Evolutionary conservation across 106 monocot genomes (phyloP).

Genomic region (Platanthera guangdongensis): DNA sequence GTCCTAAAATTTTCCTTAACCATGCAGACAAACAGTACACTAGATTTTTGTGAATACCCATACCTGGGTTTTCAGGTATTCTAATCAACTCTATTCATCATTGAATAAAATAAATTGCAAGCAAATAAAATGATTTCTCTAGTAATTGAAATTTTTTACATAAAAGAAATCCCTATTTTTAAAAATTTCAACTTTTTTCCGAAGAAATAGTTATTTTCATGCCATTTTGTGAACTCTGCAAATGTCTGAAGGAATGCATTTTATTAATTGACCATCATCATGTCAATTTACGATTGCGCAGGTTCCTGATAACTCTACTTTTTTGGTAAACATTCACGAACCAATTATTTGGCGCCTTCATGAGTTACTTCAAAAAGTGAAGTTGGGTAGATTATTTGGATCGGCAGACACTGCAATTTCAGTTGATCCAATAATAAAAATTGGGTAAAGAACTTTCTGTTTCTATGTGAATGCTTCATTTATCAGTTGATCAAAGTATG

Average conservation of each 20-base stretch:
- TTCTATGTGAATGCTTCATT: background rate
- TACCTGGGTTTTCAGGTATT: slow-evolving; percentile 80
- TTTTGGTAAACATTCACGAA: slow-evolving; percentile 92
- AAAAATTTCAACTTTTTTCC: background rate
- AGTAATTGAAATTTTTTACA: background rate
- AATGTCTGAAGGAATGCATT: background rate
- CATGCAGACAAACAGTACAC: slow-evolving; percentile 68
- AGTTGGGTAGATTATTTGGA: slow-evolving; percentile 43
- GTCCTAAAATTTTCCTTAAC: slow-evolving; percentile 73
- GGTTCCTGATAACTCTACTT: slow-evolving; percentile 69
- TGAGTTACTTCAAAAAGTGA: slow-evolving; percentile 79
- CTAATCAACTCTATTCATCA: background rate
- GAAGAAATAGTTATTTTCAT: background rate
- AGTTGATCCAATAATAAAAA: slow-evolving; percentile 83
- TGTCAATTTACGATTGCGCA: slow-evolving; percentile 17
- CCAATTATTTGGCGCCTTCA: slow-evolving; percentile 97
- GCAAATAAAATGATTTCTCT: too few relatives aligned
- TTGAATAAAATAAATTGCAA: background rate
- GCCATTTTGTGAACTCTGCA: background rate
- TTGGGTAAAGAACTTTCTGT: slow-evolving; percentile 41
- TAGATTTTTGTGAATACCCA: slow-evolving; percentile 74
- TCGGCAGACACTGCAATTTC: slow-evolving; percentile 62
- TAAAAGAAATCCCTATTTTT: background rate
- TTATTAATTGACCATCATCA: background rate
- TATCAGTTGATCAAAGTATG: background rate